phyloP scores from a whole-genome alignment of 768 basidiomycete species.

The Suillus luteus region DNA sequence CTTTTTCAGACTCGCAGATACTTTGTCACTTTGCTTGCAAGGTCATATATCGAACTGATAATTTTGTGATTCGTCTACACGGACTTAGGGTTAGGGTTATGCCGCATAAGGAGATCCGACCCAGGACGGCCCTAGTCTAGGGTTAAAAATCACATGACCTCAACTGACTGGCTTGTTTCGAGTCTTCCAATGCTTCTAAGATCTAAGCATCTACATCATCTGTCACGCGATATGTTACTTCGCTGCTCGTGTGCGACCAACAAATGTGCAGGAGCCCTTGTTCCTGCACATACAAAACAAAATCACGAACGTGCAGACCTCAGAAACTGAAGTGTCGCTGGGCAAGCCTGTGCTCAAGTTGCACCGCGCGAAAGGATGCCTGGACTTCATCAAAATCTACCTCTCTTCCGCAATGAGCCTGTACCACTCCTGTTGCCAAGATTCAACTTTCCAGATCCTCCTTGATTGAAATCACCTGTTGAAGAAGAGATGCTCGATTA shows the following conservation, averaged over 20 bases:
- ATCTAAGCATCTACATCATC: neutral
- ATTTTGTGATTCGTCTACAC: too few relatives aligned
- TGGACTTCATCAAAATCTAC: neutral
- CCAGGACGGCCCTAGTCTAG: too few relatives aligned
- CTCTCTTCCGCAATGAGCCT: neutral
- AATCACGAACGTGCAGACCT: neutral
- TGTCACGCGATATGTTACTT: neutral
- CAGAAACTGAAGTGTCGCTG: neutral
- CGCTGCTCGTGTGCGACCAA: neutral
- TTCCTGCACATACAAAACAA: neutral
- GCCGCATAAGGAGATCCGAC: too few relatives aligned
- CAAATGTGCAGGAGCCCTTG: constrained; percentile 1
- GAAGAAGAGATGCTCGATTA: neutral
- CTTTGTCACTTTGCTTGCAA: too few relatives aligned
- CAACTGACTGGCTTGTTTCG: too few relatives aligned
- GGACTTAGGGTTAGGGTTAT: too few relatives aligned
- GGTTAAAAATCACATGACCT: neutral
- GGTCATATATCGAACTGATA: too few relatives aligned
- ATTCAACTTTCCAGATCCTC: neutral
- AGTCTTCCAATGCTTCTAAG: neutral
- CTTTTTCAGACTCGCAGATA: too few relatives aligned
- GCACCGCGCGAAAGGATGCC: neutral
- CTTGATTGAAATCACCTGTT: neutral
- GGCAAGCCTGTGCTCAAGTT: constrained; percentile 1
- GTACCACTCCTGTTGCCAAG: too few relatives aligned